Base-by-base conservation (phyloP, 441 rosid genomes). In the Oxalis stricta region DNA sequence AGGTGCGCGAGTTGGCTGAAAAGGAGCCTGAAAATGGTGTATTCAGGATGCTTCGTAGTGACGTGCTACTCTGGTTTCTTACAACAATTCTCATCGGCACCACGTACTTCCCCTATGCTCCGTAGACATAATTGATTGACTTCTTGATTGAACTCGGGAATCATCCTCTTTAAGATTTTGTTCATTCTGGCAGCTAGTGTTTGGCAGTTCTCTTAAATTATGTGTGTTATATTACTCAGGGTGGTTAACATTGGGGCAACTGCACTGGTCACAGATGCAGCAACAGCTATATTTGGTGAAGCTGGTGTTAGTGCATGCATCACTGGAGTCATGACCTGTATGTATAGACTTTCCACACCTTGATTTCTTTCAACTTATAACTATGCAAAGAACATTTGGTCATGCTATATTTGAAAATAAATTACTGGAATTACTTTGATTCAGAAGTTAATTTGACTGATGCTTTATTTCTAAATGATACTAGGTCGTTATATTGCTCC, bases 251-350 rank as follows among this genome's bases (percentile, higher is more conserved):
- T 92, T 66, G 99, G 91, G 67, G 96, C 99, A 55, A 92, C 99
- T 61, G 99, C 96, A 50, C 65, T 92, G 46, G 99, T 86, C 58
- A 92, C 99, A 3, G 95, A 92, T 32, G 96, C 99, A 32, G 99
- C 99, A 53, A 92, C 99, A 33, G 75, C 95, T 48, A 73, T 92
- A 58, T 92, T 86, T 79, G 99, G 99, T 50, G 99, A 86, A 77
- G 99, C 99, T 60, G 99, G 99, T 63, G 86, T 92, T 65, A 86
- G 76, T 68, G 99, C 96, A 16, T n/a, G 99, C 99, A 52, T n/a
- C n/a, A 92, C 99, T 57, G 96, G 96, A 69, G 71, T 92, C 47
- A 92, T 92, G 99, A 92, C 94, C n/a, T 36, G 99, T 92, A 74
- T 8, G 94, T 72, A 52, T 56, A 32, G n/a, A n/a, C n/a, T 21